Evolutionary conservation across 352 stramenopile genomes (phyloP).

Genomic region (Peronosclerospora sorghi): DNA sequence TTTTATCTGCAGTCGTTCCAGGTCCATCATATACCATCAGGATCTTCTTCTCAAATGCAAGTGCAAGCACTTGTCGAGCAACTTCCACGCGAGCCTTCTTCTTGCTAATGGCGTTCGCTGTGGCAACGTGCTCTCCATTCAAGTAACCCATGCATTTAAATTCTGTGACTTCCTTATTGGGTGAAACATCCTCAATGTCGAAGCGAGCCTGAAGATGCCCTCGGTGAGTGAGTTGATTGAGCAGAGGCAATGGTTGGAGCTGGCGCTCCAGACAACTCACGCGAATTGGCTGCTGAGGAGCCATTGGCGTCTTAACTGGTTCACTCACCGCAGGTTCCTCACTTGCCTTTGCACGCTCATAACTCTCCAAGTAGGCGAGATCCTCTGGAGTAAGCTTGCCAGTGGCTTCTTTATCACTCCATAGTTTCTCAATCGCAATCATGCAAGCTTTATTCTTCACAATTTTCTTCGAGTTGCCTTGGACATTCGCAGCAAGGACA

Average conservation of each 20-base stretch:
- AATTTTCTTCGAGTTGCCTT: slow-evolving; percentile 49
- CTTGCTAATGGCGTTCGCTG: slow-evolving; percentile 45
- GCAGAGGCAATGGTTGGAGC: slow-evolving; percentile 28
- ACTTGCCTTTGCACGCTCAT: slow-evolving; percentile 18
- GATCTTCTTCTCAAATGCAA: slow-evolving; percentile 52
- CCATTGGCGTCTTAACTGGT: background rate
- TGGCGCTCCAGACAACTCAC: slow-evolving; percentile 37
- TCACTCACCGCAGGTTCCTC: slow-evolving; percentile 3
- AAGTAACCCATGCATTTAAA: slow-evolving; percentile 46
- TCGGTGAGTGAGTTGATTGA: slow-evolving; percentile 47
- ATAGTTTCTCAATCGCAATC: slow-evolving; percentile 61
- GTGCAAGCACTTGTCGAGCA: slow-evolving; percentile 56
- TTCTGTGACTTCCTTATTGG: slow-evolving; percentile 22
- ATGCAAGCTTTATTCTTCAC: slow-evolving; percentile 60
- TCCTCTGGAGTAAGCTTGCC: slow-evolving; percentile 44
- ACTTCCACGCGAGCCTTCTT: slow-evolving; percentile 71
- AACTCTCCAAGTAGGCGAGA: slow-evolving; percentile 44
- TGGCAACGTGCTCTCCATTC: slow-evolving; percentile 29
- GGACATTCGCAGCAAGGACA: slow-evolving; percentile 39
- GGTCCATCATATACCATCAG: slow-evolving; percentile 26
- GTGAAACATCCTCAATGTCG: slow-evolving; percentile 37
- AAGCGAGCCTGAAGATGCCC: slow-evolving; percentile 30
- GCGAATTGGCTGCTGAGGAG: slow-evolving; percentile 9
- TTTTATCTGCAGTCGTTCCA: slow-evolving; percentile 22
- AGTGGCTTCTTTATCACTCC: slow-evolving; percentile 54